Evolutionary conservation across 495 filamentous ascomycete genomes (phyloP).

Genomic region (Neurospora sp.): DNA sequence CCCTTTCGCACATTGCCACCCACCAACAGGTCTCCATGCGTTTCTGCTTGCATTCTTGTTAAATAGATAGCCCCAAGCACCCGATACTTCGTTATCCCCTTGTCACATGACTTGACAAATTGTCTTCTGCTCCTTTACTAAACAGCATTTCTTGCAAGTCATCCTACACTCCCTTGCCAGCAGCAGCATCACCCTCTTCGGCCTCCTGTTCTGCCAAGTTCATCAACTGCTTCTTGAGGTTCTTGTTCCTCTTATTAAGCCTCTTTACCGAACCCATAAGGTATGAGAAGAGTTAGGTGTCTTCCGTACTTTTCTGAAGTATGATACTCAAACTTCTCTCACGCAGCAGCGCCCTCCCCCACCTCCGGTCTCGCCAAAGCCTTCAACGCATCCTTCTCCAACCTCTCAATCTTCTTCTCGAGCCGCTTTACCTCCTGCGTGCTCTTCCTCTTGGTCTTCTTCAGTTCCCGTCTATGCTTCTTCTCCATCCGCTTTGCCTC

Average conservation of each 20-base stretch:
- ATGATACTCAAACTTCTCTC: background rate
- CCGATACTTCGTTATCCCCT: background rate
- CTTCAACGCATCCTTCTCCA: background rate
- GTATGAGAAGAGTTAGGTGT: background rate
- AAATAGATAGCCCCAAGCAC: background rate
- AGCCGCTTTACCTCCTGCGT: background rate
- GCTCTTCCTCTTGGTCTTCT: background rate
- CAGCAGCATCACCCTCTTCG: background rate
- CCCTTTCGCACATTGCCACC: background rate
- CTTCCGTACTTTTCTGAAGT: background rate
- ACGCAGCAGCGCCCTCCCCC: background rate
- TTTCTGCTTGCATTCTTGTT: background rate
- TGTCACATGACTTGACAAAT: background rate
- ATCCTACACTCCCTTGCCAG: background rate
- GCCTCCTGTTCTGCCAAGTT: background rate
- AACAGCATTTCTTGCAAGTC: background rate
- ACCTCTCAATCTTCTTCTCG: background rate
- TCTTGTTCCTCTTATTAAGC: background rate
- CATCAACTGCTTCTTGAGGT: background rate
- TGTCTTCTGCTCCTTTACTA: too few species aligned
- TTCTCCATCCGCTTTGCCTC: background rate
- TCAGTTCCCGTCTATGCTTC: background rate
- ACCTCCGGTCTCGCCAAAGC: background rate
- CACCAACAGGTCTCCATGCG: background rate
- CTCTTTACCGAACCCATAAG: background rate